Conservation (phyloP, 192 early-diverging fungal genomes). For the Geosiphon pyriformis region DNA sequence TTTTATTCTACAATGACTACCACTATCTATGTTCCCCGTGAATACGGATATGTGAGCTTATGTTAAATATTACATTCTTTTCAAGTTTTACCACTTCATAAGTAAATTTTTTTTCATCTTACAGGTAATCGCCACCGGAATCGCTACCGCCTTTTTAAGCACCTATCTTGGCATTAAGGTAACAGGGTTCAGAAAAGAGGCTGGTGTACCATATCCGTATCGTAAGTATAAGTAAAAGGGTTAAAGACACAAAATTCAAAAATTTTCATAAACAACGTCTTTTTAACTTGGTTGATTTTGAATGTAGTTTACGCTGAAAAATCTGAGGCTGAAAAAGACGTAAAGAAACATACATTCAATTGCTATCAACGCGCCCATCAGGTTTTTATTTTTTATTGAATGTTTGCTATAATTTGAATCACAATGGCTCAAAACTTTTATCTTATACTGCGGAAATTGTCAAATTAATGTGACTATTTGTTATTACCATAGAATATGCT, state of each 20-base stretch:
- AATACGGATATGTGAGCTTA: conserved; percentile 18
- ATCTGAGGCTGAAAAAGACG: conserved; percentile 56
- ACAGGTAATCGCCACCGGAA: conserved; percentile 39
- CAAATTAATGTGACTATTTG: not conserved
- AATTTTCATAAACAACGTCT: not conserved
- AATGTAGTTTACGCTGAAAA: conserved; percentile 49
- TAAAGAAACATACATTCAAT: conserved; percentile 66
- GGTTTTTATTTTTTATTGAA: conserved; percentile 9
- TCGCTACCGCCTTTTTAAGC: conserved; percentile 32
- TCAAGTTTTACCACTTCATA: not conserved
- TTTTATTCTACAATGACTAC: too few species aligned
- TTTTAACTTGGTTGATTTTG: not conserved
- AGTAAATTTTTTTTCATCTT: not conserved
- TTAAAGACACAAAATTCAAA: not conserved
- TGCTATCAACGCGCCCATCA: conserved; percentile 60
- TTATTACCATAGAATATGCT: conserved; percentile 51
- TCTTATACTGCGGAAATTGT: not conserved
- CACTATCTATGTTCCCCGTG: not conserved
- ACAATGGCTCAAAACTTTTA: not conserved
- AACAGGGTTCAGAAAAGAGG: conserved; percentile 51
- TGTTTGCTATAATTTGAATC: not conserved
- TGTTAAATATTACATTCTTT: not conserved
- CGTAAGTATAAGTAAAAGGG: conserved; percentile 35
- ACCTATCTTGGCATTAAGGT: conserved; percentile 47
- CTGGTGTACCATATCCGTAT: conserved; percentile 62